These are phyloP conservation scores for Globisporangium barbulae DNA, from an alignment of 352 stramenopile genomes.

Conservation along the genomic window DNA sequence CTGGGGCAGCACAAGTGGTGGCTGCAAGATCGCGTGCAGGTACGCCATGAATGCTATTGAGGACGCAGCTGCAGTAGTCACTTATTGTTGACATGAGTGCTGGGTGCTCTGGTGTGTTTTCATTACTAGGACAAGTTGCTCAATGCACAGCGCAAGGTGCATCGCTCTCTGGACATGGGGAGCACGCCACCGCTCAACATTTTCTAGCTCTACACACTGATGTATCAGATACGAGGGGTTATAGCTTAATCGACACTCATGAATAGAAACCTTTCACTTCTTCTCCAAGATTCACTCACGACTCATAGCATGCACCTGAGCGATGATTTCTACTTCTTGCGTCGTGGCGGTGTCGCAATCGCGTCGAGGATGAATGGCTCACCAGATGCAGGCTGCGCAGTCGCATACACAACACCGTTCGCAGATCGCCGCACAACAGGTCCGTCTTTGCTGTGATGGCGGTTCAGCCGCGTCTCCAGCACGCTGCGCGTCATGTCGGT, in stretches of 20 bases:
- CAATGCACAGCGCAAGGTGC: constrained; percentile 9
- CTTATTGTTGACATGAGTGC: not conserved
- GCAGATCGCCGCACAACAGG: constrained; percentile 48
- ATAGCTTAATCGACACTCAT: not conserved
- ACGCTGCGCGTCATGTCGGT: constrained; percentile 53
- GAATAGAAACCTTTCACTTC: not conserved
- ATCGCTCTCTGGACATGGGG: constrained; percentile 8
- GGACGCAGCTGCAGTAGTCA: too few relatives aligned
- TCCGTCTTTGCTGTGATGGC: constrained; percentile 49
- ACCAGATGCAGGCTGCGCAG: constrained; percentile 19
- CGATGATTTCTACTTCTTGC: constrained; percentile 15
- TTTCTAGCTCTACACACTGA: not conserved
- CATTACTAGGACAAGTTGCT: constrained; percentile 11
- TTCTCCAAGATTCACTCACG: not conserved
- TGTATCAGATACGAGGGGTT: not conserved
- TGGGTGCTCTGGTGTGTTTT: not conserved
- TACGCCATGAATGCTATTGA: not conserved
- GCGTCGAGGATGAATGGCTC: constrained; percentile 32
- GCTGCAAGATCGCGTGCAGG: constrained; percentile 9
- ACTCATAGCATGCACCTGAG: not conserved
- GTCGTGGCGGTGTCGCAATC: constrained; percentile 23
- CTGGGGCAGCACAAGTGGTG: constrained; percentile 11
- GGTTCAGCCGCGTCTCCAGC: constrained; percentile 55
- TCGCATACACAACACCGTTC: constrained; percentile 47
- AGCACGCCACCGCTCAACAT: not conserved